Conservation (phyloP, 129 eudicot genomes). For the Ambrosia artemisiifolia region DNA sequence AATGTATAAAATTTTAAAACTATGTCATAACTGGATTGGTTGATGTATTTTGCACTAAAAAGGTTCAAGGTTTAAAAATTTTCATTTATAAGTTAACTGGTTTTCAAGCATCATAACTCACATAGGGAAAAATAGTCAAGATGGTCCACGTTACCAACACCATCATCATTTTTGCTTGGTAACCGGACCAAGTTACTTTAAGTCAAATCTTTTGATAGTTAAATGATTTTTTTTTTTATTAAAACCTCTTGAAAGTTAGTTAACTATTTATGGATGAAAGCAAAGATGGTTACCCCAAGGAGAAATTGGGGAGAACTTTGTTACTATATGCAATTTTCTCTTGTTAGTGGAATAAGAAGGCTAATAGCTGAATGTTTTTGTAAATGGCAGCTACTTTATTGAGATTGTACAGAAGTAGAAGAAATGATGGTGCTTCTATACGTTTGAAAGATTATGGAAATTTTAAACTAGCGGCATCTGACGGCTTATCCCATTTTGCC, state of each 20-base stretch:
- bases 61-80: neutral
- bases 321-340: constrained; percentile 1
- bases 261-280: constrained; percentile 1
- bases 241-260: neutral
- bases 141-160: constrained; percentile 1
- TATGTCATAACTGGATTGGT: constrained; percentile 8
- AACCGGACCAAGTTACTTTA: neutral
- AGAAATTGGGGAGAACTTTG: neutral
- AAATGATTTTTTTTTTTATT: neutral
- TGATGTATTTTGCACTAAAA: neutral
- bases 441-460: constrained; percentile 50
- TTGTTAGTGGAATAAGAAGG: neutral
- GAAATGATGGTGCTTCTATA: constrained; percentile 45
- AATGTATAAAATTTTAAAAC: neutral
- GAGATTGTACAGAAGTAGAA: constrained; percentile 62
- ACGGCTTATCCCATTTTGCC: constrained; percentile 49
- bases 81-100: neutral
- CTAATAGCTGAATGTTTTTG: constrained; percentile 19
- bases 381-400: constrained; percentile 74
- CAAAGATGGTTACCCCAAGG: constrained; percentile 1
- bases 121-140: neutral
- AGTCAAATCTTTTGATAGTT: neutral
- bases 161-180: neutral
- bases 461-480: constrained; percentile 53
- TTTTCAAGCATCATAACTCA: neutral